These are phyloP conservation scores for Clathrus columnatus DNA, from an alignment of 768 basidiomycete species.

Conservation along the genomic window DNA sequence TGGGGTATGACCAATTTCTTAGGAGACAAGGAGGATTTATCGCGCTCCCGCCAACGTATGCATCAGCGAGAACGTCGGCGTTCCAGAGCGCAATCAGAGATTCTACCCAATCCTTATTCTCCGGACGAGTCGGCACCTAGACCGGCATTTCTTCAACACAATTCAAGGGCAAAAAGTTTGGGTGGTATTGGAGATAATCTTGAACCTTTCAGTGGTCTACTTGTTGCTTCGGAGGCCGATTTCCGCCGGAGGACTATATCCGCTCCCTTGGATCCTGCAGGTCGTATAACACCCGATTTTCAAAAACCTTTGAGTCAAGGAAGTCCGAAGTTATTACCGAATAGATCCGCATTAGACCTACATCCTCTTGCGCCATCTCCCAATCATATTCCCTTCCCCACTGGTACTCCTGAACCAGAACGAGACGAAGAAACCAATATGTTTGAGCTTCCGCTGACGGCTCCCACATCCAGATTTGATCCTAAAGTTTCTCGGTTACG, in stretches of 20 bases:
- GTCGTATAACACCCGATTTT: slow-evolving; percentile 35
- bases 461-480: slow-evolving; percentile 22
- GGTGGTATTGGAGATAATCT: slow-evolving; percentile 49
- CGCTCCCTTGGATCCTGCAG: slow-evolving; percentile 45
- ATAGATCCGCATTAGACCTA: slow-evolving; percentile 26
- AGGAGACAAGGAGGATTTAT: slow-evolving; percentile 48
- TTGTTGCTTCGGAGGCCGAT: slow-evolving; percentile 17
- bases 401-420: slow-evolving; percentile 34
- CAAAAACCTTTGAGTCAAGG: slow-evolving; percentile 30
- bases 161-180: slow-evolving; percentile 54
- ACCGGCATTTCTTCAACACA: slow-evolving; percentile 4
- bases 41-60: slow-evolving; percentile 15
- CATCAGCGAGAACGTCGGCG: slow-evolving; percentile 29
- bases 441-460: slow-evolving; percentile 27
- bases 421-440: slow-evolving; percentile 19
- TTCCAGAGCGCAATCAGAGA: slow-evolving; percentile 28
- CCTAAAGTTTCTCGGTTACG: slow-evolving; percentile 28
- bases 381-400: slow-evolving; percentile 57
- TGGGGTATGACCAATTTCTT: slow-evolving; percentile 80
- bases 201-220: slow-evolving; percentile 21
- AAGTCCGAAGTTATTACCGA: slow-evolving; percentile 14
- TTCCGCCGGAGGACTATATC: slow-evolving; percentile 42
- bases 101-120: slow-evolving; percentile 39
- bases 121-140: slow-evolving; percentile 6
- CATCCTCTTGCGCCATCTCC: slow-evolving; percentile 25